Evolutionary conservation across 331 rosid genomes (phyloP).

Genomic region (Malus hybrid): DNA sequence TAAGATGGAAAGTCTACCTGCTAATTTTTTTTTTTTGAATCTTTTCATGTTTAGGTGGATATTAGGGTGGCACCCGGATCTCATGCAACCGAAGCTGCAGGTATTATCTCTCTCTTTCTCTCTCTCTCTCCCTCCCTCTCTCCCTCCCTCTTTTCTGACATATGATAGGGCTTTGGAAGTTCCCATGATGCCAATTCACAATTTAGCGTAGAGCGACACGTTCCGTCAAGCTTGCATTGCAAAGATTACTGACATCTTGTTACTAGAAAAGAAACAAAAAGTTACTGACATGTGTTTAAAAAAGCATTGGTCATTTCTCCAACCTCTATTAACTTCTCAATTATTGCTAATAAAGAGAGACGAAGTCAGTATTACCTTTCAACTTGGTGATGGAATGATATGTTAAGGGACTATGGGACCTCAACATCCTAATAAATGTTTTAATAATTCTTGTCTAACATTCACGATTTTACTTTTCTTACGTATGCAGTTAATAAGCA

Average conservation of each 20-base stretch:
- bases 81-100: constrained; percentile 90
- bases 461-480: background rate
- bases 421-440: no score
- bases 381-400: background rate
- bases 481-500: constrained; percentile 75
- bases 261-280: no score
- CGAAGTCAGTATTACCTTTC: background rate
- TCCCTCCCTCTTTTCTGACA: no score
- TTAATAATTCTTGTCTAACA: background rate
- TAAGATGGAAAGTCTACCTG: background rate
- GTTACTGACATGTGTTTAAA: background rate
- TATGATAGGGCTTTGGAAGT: no score
- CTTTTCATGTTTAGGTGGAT: constrained; percentile 52
- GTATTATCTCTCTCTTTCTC: constrained; percentile 26
- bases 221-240: background rate
- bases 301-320: no score
- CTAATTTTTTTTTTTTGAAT: background rate
- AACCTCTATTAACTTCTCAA: background rate
- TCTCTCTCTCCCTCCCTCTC: background rate
- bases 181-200: no score
- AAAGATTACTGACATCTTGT: background rate
- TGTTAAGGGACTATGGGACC: background rate
- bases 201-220: background rate
- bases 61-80: constrained; percentile 96
- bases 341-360: no score